phyloP scores from a whole-genome alignment of 768 basidiomycete genomes.

The Phaffia tasmanica region DNA sequence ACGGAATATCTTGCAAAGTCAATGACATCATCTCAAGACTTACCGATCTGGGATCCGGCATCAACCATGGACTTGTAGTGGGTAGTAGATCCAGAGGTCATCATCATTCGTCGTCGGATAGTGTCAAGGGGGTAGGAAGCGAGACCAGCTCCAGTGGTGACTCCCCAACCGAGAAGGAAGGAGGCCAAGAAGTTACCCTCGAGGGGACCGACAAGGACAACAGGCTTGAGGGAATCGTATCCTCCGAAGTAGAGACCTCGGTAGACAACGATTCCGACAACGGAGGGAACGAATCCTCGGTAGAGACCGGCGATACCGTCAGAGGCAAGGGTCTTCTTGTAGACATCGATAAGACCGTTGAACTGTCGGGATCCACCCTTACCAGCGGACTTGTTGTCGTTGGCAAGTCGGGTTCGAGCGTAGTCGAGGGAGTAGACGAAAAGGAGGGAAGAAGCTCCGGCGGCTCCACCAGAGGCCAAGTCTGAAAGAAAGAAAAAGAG shows the following conservation, averaged over 20 bases:
- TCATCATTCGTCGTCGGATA: conserved; percentile 98
- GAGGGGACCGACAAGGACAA: conserved; percentile 88
- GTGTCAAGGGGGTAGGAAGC: conserved; percentile 41
- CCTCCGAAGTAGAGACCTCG: conserved; percentile 98
- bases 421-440: conserved; percentile 99
- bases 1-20: no score
- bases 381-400: conserved; percentile 79
- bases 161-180: conserved; percentile 96
- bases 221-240: conserved; percentile 53
- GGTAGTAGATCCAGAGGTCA: conserved; percentile 85
- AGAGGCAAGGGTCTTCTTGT: conserved; percentile 39
- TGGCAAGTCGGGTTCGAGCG: conserved; percentile 97
- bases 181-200: conserved; percentile 95
- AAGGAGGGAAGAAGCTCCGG: conserved; percentile 94
- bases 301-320: conserved; percentile 99
- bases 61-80: conserved; percentile 99
- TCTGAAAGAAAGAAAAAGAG: conserved; percentile 6
- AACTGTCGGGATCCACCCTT: conserved; percentile 62
- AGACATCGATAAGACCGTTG: conserved; percentile 77
- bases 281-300: conserved; percentile 98
- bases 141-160: conserved; percentile 51
- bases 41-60: conserved; percentile 79
- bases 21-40: neutral
- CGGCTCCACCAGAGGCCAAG: conserved; percentile 86
- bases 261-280: conserved; percentile 98